Base-by-base conservation (phyloP, 805 yeast species). In the Pachysolen tannophilus region DNA sequence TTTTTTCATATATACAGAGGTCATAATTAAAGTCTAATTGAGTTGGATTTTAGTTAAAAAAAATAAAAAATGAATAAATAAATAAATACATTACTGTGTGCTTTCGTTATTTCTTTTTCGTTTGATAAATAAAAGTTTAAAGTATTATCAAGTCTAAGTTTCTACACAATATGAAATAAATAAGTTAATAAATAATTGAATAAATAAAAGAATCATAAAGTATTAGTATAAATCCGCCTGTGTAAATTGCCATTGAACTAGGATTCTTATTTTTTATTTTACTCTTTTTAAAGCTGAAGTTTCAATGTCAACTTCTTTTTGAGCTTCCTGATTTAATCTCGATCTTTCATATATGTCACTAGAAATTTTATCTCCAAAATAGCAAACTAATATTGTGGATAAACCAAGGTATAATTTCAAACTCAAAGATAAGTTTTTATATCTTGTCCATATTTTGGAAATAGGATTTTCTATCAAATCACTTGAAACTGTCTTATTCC, bases 281-380 rank as follows among this genome's bases (percentile, higher is more conserved):
- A 16, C 19, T 27, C 9, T 11, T 17, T 16, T 13, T 18, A 11
- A 8, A 13, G 39, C 40, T 7, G 35, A 39, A 29, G 55, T 31
- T 32, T 56, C 57, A 4, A 44, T 20, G 10, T 53, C 53, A 16
- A 50, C 58, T 13, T 58, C 39, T 33, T 59, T 38, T 15, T 48
- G 38, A 6, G 60, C 61, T 42, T 55, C 61, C 13, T 44, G 42
- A 13, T 55, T 60, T 28, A 55, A 43, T 56, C 50, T 53, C 20
- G 46, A 47, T 21, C 47, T 45, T 28, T 57, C 55, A 44, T 52
- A 48, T 7, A 57, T 45, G 23, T 40, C 44, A 5, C 41, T 41
- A 34, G 56, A 40, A 6, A 57, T 20, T 5, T 53, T 47, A 38
- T 56, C 61, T 1, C 60, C 60, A 2, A 56, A 14, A 32, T 35